These are phyloP conservation scores for Colletotrichum liriopes DNA, from an alignment of 2,329 filamentous ascomycete genomes.

Conservation along the genomic window DNA sequence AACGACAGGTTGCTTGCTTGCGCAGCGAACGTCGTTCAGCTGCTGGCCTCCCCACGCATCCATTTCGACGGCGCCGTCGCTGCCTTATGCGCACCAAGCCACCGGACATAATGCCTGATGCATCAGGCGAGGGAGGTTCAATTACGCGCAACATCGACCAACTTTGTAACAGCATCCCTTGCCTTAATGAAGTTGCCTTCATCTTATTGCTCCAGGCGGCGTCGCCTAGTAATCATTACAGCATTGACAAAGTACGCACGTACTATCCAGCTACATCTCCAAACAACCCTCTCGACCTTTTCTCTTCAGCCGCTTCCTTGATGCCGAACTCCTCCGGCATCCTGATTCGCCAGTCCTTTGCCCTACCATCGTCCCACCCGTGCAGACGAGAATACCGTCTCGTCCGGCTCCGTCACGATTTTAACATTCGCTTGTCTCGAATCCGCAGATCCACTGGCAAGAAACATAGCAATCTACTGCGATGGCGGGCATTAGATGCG, in stretches of 20 bases:
- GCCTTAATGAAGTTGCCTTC: constrained; percentile 20
- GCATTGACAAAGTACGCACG: neutral
- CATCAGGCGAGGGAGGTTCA: constrained; percentile 20
- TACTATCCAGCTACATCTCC: neutral
- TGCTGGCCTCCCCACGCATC: constrained; percentile 18
- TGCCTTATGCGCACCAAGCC: constrained; percentile 14
- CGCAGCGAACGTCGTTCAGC: constrained; percentile 26
- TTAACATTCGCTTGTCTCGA: constrained; percentile 30
- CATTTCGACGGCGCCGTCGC: constrained; percentile 5
- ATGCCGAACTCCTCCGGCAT: neutral
- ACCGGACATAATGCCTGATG: constrained; percentile 4
- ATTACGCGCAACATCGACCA: neutral
- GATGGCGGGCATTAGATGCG: neutral
- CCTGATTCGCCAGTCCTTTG: constrained; percentile 11
- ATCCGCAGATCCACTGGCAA: constrained; percentile 14
- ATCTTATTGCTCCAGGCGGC: constrained; percentile 6
- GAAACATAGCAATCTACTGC: constrained; percentile 1
- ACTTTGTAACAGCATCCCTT: constrained; percentile 26
- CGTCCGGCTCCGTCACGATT: constrained; percentile 17
- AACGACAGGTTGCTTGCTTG: constrained; percentile 25
- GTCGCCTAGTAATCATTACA: neutral
- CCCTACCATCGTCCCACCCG: constrained; percentile 16
- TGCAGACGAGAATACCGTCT: constrained; percentile 15
- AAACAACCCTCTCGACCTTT: neutral
- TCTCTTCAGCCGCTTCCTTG: neutral